Evolutionary conservation across 768 basidiomycete species (phyloP), one percentile per base, ranked within the genome.

Genomic region (Tulasnella sp.): DNA sequence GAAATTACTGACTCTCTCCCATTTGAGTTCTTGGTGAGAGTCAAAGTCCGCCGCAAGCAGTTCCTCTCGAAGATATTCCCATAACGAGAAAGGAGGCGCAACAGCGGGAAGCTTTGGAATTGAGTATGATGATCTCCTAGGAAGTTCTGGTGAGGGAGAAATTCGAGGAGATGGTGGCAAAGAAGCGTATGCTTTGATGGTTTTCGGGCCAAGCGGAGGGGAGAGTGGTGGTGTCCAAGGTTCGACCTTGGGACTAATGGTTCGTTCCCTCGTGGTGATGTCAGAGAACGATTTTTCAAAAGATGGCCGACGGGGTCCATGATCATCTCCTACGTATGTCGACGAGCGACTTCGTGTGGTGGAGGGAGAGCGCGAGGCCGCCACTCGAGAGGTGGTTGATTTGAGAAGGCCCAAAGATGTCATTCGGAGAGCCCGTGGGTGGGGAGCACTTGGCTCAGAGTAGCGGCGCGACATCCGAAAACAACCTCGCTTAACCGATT

Each of bases 1-100:
- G 67, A 98, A 99, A 69, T 98, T 98, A 67, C 88, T 84, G 56
- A 99, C 92, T 12, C 96, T 75, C 65, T 98, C 94, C 86, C 91
- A 90, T 69, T 92, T 92, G 63, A 89, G 73, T 66, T 92, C 91
- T 64, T 94, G 89, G 62, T 91, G 88, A 0, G 86, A 89, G 68
- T 94, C 90, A 66, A 90, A 88, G 69, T 94, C 89, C n/a, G 87
- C 91, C 0, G 86, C 88, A 6, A 92, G 71, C 5, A 93, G 74
- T 64, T 94, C 91, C 65, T 92, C 88, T 12, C 83, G 74, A 19
- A 94, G 75, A 67, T 94, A 93, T 61, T 93, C 91, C 91, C 91
- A 94, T 19, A 94, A 66, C 3, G 89, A 89, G 67, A 88, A 89
- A 2, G 86, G 80, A 0, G 72, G 34, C 2, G 23, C 19, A 31